A percentile compares a stretch with the other conserved stretches of the same genome.
phyloP scores from a whole-genome alignment of 2,329 filamentous ascomycete species.

The Aspergillus sp. region DNA sequence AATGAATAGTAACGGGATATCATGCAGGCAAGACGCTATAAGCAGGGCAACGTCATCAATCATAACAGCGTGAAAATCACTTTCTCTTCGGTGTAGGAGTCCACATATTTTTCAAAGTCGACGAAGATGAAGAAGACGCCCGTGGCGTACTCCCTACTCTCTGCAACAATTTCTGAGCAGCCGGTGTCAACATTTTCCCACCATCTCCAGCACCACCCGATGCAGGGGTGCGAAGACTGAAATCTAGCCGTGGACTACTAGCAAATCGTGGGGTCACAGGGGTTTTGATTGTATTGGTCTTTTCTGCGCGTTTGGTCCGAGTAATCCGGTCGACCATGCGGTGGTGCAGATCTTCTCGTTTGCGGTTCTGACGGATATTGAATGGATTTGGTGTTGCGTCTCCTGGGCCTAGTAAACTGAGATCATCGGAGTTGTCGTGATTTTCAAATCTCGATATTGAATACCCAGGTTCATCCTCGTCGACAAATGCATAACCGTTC shows the following conservation, averaged over 20 bases:
- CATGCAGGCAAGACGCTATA: too few relatives aligned
- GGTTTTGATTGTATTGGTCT: conserved; percentile 53
- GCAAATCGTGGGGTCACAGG: conserved; percentile 32
- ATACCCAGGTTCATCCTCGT: conserved; percentile 55
- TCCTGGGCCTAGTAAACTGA: conserved; percentile 36
- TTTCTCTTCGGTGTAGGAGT: conserved; percentile 30
- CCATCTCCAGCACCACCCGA: conserved; percentile 11
- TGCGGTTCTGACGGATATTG: conserved; percentile 65
- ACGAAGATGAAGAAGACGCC: conserved; percentile 9
- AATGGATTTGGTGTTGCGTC: conserved; percentile 66
- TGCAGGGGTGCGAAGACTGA: conserved; percentile 21
- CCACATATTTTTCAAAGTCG: conserved; percentile 31
- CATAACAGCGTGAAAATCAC: conserved; percentile 3
- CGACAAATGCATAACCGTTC: conserved; percentile 90
- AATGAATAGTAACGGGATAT: too few relatives aligned
- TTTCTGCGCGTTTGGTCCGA: conserved; percentile 60
- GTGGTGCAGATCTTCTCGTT: conserved; percentile 74
- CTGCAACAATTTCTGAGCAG: conserved; percentile 37
- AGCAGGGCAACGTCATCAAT: too few relatives aligned
- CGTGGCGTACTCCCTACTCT: conserved; percentile 32
- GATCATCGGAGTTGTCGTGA: conserved; percentile 11
- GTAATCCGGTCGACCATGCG: conserved; percentile 79
- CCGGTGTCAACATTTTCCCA: conserved; percentile 37
- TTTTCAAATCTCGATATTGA: conserved; percentile 15
- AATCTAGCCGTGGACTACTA: conserved; percentile 34